A percentile compares a stretch with the other conserved stretches of the same genome.
Evolutionary conservation across 495 filamentous ascomycete species (phyloP).

Genomic region (Tuber brumale): DNA sequence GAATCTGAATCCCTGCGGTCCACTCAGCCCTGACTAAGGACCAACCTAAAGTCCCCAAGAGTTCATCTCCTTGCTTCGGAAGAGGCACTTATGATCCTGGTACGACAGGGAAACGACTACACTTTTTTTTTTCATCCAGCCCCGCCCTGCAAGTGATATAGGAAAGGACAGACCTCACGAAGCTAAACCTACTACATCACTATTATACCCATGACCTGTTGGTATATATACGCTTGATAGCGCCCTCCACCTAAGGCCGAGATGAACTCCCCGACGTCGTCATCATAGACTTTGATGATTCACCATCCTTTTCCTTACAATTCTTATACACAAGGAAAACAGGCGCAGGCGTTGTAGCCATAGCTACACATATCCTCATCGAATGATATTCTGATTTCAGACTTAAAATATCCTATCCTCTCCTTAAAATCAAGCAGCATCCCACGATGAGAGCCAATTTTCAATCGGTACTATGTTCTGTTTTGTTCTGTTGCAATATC

Average conservation of each 20-base stretch:
- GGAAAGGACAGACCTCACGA: background rate
- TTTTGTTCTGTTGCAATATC: background rate
- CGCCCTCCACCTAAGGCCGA: background rate
- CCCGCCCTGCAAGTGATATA: background rate
- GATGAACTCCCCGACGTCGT: background rate
- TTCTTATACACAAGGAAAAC: background rate
- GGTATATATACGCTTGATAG: slow-evolving; percentile 1
- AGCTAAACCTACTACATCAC: background rate
- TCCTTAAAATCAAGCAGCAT: background rate
- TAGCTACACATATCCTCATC: background rate
- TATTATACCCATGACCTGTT: background rate
- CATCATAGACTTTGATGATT: background rate
- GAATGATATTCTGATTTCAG: background rate
- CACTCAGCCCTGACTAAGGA: background rate
- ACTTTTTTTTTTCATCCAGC: background rate
- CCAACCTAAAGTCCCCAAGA: background rate
- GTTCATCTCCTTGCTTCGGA: background rate
- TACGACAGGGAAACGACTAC: background rate
- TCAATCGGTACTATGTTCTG: background rate
- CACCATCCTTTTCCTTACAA: background rate
- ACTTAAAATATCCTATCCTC: background rate
- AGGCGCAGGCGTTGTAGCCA: background rate
- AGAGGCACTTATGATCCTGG: background rate
- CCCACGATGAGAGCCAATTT: background rate
- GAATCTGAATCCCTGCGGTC: background rate